Evolutionary conservation across 345 rosid species (phyloP).

Genomic region (Passiflora organensis): DNA sequence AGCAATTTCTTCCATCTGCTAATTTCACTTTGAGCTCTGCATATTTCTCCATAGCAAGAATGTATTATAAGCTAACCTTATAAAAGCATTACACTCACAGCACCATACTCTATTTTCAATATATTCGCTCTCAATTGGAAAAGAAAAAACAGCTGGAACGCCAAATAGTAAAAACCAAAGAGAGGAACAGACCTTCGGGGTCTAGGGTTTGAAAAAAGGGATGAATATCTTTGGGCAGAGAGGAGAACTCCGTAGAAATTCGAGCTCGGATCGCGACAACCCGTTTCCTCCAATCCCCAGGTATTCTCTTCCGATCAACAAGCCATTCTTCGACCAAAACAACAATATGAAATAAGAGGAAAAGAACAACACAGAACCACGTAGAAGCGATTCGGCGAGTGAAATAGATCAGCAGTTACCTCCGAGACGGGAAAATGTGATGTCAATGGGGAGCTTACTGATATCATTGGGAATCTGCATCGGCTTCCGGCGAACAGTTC

Average conservation of each 20-base stretch:
- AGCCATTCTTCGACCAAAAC: slow-evolving; percentile 63
- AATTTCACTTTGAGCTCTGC: too few relatives aligned
- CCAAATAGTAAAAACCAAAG: background rate
- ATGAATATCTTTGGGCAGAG: slow-evolving; percentile 73
- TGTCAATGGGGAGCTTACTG: slow-evolving; percentile 88
- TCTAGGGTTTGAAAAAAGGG: slow-evolving; percentile 75
- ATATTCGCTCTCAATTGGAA: background rate
- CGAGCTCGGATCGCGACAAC: slow-evolving; percentile 62
- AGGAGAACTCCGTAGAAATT: slow-evolving; percentile 62
- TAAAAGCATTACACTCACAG: too few relatives aligned
- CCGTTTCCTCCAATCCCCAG: slow-evolving; percentile 87
- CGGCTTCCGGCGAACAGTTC: too few relatives aligned
- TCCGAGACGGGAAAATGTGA: slow-evolving; percentile 87
- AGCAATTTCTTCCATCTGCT: too few relatives aligned
- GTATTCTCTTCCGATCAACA: slow-evolving; percentile 93
- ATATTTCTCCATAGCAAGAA: too few relatives aligned
- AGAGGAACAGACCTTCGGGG: slow-evolving; percentile 50
- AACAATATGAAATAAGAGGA: background rate
- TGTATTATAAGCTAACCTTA: too few relatives aligned
- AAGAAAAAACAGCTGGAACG: background rate
- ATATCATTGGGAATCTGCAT: slow-evolving; percentile 70
- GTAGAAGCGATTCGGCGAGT: background rate
- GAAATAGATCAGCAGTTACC: slow-evolving; percentile 36
- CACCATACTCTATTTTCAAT: too few relatives aligned
- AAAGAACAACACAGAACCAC: background rate